Conservation (phyloP, 2,329 filamentous ascomycete species). For the Fusarium temperatum region DNA sequence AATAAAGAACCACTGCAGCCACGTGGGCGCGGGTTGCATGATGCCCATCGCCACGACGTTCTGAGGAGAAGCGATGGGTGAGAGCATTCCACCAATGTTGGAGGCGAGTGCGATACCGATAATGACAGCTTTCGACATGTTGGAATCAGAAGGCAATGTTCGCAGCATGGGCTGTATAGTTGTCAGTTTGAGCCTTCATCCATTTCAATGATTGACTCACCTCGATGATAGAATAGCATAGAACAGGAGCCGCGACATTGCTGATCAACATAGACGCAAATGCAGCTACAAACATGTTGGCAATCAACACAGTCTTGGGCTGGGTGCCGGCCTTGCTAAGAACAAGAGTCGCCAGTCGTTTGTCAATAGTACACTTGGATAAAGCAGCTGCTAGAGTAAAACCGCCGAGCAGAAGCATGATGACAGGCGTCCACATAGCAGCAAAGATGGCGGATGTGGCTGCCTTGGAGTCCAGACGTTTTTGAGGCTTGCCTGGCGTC, state of each 20-base stretch:
- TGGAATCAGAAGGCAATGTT: conserved; percentile 87
- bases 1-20: conserved; percentile 98
- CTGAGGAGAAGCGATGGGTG: conserved; percentile 95
- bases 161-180: conserved; percentile 81
- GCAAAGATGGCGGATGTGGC: conserved; percentile 88
- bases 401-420: conserved; percentile 95
- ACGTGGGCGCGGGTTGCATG: conserved; percentile 90
- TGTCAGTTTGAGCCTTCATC: conserved; percentile 12
- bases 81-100: conserved; percentile 96
- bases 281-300: conserved; percentile 98
- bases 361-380: conserved; percentile 97
- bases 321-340: conserved; percentile 95
- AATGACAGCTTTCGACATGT: conserved; percentile 94
- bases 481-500: conserved; percentile 63
- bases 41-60: conserved; percentile 97
- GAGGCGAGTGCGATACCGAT: conserved; percentile 94
- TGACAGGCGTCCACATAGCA: conserved; percentile 99
- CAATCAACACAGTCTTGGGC: conserved; percentile 88
- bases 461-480: conserved; percentile 78
- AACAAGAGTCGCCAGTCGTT: conserved; percentile 95
- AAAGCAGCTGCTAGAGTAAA: conserved; percentile 95
- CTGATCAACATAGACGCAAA: conserved; percentile 99
- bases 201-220: conserved; percentile 55
- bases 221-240: conserved; percentile 98
- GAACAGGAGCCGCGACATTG: conserved; percentile 94